Evolutionary conservation across 2,329 filamentous ascomycete species (phyloP).

Genomic region (Sporothrix pallida): DNA sequence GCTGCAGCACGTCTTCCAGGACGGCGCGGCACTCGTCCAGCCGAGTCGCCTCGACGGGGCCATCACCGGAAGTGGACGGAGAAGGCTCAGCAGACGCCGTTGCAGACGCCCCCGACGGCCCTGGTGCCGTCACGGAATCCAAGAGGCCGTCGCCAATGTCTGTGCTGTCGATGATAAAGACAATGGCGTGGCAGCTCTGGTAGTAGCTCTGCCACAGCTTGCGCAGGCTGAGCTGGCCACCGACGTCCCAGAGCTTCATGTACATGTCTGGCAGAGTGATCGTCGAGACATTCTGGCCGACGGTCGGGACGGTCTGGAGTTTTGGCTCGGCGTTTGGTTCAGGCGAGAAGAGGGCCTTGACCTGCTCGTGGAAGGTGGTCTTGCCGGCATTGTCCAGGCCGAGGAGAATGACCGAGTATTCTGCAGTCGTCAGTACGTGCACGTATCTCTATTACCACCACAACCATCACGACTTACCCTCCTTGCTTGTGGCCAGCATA

Average conservation of each 20-base stretch:
- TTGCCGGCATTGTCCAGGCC: conserved; percentile 98
- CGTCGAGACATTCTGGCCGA: conserved; percentile 94
- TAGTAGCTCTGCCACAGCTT: conserved; percentile 97
- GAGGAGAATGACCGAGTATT: conserved; percentile 96
- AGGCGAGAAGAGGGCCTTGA: conserved; percentile 83
- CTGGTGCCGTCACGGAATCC: background rate
- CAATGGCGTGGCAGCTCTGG: conserved; percentile 89
- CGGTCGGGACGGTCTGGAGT: conserved; percentile 90
- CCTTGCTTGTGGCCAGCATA: conserved; percentile 93
- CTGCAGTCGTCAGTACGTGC: conserved; percentile 52
- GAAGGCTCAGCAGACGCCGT: background rate
- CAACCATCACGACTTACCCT: conserved; percentile 63
- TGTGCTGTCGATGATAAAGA: conserved; percentile 95
- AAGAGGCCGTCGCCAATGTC: conserved; percentile 82
- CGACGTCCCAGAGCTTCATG: conserved; percentile 98
- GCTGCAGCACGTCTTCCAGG: conserved; percentile 85
- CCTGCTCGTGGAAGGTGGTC: conserved; percentile 95
- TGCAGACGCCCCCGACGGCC: background rate
- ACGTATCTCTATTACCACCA: background rate
- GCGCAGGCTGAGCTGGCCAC: conserved; percentile 86
- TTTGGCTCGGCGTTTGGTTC: conserved; percentile 62
- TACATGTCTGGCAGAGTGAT: conserved; percentile 93
- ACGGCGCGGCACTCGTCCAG: conserved; percentile 89
- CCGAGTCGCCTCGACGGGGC: conserved; percentile 55
- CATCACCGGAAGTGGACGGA: background rate